Evolutionary conservation across 1,284 basidiomycete genomes (phyloP).

Genomic region (Trametes polyzona): DNA sequence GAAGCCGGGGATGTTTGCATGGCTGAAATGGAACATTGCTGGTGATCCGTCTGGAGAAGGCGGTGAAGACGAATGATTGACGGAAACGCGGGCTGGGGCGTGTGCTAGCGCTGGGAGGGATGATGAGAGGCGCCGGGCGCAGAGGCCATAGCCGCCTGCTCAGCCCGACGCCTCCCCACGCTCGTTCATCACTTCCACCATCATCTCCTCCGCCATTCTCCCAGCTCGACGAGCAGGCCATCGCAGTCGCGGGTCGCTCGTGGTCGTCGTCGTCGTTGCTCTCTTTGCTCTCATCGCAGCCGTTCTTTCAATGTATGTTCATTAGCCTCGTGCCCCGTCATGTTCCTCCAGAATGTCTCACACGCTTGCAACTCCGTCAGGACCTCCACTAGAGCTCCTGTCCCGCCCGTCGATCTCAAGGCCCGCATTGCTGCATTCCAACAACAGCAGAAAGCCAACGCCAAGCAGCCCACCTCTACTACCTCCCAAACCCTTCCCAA

Average conservation of each 20-base stretch:
- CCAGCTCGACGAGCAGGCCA: constrained; percentile 32
- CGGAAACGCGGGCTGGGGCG: constrained; percentile 5
- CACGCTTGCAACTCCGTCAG: constrained; percentile 23
- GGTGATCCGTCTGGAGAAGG: constrained; percentile 14
- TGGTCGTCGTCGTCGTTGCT: constrained; percentile 30
- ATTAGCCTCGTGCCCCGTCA: constrained; percentile 3
- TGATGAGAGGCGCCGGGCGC: constrained; percentile 4
- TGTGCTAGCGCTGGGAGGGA: constrained; percentile 1
- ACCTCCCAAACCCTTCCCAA: constrained; percentile 33
- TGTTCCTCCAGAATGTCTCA: constrained; percentile 14
- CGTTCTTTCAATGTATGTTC: constrained; percentile 34
- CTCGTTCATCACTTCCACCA: constrained; percentile 32
- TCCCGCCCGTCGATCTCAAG: constrained; percentile 63
- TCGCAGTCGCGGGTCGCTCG: constrained; percentile 40
- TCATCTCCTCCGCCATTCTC: constrained; percentile 24
- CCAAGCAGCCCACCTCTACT: constrained; percentile 14
- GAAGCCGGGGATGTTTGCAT: too few relatives aligned
- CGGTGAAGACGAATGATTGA: constrained; percentile 23
- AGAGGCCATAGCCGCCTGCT: constrained; percentile 5
- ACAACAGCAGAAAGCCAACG: constrained; percentile 56
- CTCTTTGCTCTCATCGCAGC: constrained; percentile 19
- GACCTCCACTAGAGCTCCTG: constrained; percentile 41
- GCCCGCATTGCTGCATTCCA: constrained; percentile 78
- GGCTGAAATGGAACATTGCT: background rate
- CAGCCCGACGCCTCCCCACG: constrained; percentile 13